A percentile compares a stretch with the other conserved stretches of the same genome.
Evolutionary conservation across 331 rosid genomes (phyloP).

Genomic region (Spiraea crenata): DNA sequence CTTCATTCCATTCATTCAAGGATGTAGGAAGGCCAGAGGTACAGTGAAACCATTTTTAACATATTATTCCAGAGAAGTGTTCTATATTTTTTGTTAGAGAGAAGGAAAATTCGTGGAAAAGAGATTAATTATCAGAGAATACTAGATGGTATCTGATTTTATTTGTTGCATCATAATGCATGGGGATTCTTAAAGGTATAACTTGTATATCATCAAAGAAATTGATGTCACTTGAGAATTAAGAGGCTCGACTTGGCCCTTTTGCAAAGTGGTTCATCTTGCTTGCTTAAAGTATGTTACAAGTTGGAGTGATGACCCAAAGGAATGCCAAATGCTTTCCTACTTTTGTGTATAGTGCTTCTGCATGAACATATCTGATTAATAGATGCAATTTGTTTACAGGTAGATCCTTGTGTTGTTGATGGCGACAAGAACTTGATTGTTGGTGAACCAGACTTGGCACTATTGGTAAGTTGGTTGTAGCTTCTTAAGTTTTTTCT

Average conservation of each 20-base stretch:
- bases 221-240: conserved; percentile 8
- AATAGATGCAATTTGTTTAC: conserved; percentile 30
- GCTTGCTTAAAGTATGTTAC: conserved; percentile 24
- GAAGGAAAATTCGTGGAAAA: conserved; percentile 12
- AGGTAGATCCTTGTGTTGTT: conserved; percentile 55
- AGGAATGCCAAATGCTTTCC: not conserved
- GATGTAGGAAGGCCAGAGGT: conserved; percentile 68
- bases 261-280: conserved; percentile 2
- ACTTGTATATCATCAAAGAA: conserved; percentile 1
- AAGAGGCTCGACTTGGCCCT: conserved; percentile 13
- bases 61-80: conserved; percentile 15
- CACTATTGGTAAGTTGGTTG: conserved; percentile 48
- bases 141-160: not conserved
- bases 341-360: conserved; percentile 1
- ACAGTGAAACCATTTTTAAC: conserved; percentile 15
- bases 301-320: conserved; percentile 5
- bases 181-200: not conserved
- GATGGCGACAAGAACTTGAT: conserved; percentile 42
- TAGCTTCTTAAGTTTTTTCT: conserved; percentile 19
- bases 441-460: conserved; percentile 35
- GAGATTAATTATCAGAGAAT: conserved; percentile 13
- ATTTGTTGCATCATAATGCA: not conserved
- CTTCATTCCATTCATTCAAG: conserved; percentile 75
- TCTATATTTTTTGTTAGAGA: conserved; percentile 3
- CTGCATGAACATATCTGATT: conserved; percentile 6